These are phyloP conservation scores for Entonaema liquescens DNA, from an alignment of 495 filamentous ascomycete species.

Conservation along the genomic window DNA sequence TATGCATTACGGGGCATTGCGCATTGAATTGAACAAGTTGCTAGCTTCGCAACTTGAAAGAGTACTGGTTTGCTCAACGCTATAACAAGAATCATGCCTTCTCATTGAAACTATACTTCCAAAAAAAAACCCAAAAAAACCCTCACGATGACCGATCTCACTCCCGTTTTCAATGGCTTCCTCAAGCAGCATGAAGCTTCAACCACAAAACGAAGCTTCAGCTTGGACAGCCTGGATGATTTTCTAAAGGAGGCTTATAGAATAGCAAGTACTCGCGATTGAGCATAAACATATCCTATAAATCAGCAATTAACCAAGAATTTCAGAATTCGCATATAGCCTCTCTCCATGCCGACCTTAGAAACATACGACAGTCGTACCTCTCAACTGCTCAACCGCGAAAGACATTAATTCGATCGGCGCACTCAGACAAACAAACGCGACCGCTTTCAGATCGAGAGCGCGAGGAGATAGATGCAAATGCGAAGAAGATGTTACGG, in stretches of 20 bases:
- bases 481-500: constrained; percentile 81
- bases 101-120: not conserved
- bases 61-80: constrained; percentile 4
- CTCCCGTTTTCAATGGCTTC: constrained; percentile 72
- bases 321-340: constrained; percentile 83
- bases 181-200: constrained; percentile 65
- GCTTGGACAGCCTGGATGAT: constrained; percentile 70
- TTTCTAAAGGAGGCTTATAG: constrained; percentile 95
- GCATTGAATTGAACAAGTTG: constrained; percentile 41
- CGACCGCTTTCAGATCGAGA: constrained; percentile 70
- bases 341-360: constrained; percentile 78
- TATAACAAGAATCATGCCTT: constrained; percentile 12
- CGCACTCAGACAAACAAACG: constrained; percentile 47
- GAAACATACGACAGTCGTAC: constrained; percentile 86
- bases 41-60: constrained; percentile 14
- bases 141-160: constrained; percentile 72
- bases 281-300: constrained; percentile 5
- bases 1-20: constrained; percentile 7
- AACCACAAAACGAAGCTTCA: constrained; percentile 55
- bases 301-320: constrained; percentile 18
- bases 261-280: constrained; percentile 69
- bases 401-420: constrained; percentile 52
- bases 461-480: constrained; percentile 82
- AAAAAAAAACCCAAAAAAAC: no score
- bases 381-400: constrained; percentile 74